These are phyloP conservation scores for Agrocybe pediades DNA, from an alignment of 768 basidiomycete species.

Conservation along the genomic window DNA sequence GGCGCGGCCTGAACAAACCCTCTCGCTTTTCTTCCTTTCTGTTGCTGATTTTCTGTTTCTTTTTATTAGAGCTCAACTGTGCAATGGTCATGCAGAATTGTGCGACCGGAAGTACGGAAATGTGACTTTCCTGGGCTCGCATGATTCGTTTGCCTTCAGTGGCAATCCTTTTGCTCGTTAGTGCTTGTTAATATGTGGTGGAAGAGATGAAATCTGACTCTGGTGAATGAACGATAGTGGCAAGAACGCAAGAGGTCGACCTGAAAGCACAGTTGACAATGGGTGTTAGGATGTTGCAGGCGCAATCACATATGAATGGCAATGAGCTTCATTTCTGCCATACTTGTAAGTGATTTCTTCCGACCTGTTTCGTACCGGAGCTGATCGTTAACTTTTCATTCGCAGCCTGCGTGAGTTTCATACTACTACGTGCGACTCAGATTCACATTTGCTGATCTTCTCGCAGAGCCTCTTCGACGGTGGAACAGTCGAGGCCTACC, in stretches of 20 bases:
- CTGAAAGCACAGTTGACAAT: constrained; percentile 45
- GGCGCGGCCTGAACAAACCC: not conserved
- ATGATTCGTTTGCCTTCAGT: constrained; percentile 58
- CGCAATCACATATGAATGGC: constrained; percentile 47
- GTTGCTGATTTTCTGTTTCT: not conserved
- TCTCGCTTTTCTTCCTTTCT: not conserved
- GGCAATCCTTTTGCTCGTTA: constrained; percentile 46
- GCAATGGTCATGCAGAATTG: constrained; percentile 66
- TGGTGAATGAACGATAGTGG: constrained; percentile 27
- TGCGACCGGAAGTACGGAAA: constrained; percentile 59
- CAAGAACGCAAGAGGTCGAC: constrained; percentile 49
- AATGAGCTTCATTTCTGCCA: constrained; percentile 66
- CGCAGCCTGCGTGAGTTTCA: constrained; percentile 22
- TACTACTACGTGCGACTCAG: not conserved
- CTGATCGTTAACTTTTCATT: not conserved
- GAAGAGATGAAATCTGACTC: not conserved
- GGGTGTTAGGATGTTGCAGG: constrained; percentile 55
- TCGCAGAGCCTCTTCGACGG: constrained; percentile 49
- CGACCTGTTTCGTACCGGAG: not conserved
- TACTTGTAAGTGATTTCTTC: constrained; percentile 43
- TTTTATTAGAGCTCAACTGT: constrained; percentile 40
- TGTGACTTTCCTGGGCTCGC: constrained; percentile 48
- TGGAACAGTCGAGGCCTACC: constrained; percentile 47
- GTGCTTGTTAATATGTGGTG: constrained; percentile 14
- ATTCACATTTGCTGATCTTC: not conserved